Base-by-base conservation (phyloP, 257 asterid species). In the Solanum megistacrolobum region DNA sequence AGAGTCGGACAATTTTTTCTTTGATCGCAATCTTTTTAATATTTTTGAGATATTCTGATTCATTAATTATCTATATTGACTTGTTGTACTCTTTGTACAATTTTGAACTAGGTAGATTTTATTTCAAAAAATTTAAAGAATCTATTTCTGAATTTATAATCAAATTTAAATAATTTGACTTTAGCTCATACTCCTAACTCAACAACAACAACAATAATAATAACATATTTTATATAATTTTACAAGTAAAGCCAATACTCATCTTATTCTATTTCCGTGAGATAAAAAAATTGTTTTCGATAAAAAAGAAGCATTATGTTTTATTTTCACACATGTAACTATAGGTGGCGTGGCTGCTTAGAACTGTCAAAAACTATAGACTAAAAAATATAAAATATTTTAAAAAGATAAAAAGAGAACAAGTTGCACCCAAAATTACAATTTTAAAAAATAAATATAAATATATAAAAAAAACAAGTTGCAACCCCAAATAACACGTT, bases 181-280 rank as follows among this genome's bases (percentile, higher is more conserved):
- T 3, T 18, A 55, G 65, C 65, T 55, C n/a, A 55, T 6, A 55
- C 10, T 55, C n/a, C 65, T 55, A 55, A 55, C 65, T 55, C 65
- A 55, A 16, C 4, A 52, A 14, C 21, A 48, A 5, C 23, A 52
- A 18, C 1, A 18, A 7, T 55, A 55, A 55, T 14, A 52, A 52
- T 52, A 52, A 14, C 3, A 52, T 52, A 52, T 48, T 48, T 48
- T 1, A 48, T 48, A 48, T 13, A 48, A 48, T 48, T 5, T 48
- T 13, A 52, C 7, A 16, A 52, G 9, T 14, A 16, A 52, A 52
- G 9, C 0, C 23, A 52, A 2, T 52, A 52, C 0, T 52, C 23
- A 52, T 16, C 0, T 16, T 52, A 52, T 52, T 1, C 0, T 52
- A 16, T 52, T 16, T 16, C 0, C 10, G 4, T 55, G 10, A 55